A percentile compares a stretch with the other conserved stretches of the same genome.
phyloP scores from a whole-genome alignment of 2,329 filamentous ascomycete genomes.

The Pseudogymnoascus sp. region DNA sequence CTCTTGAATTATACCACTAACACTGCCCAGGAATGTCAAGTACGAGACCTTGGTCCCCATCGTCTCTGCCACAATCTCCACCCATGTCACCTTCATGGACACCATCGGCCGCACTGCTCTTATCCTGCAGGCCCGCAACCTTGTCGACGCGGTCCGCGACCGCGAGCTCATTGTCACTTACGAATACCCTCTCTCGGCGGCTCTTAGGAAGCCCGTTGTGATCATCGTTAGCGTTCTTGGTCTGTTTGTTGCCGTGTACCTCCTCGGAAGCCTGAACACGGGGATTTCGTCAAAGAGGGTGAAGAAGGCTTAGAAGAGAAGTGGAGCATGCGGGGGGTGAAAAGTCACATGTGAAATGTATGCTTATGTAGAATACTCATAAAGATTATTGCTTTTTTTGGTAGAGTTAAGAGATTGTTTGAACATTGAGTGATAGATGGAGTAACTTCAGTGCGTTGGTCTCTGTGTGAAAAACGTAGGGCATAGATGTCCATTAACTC shows the following conservation, averaged over 20 bases:
- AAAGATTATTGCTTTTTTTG: conserved; percentile 4
- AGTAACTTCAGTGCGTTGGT: neutral
- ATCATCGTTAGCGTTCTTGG: conserved; percentile 65
- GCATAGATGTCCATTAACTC: conserved; percentile 1
- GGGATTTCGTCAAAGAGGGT: conserved; percentile 16
- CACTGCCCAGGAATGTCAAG: conserved; percentile 59
- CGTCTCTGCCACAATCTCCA: conserved; percentile 45
- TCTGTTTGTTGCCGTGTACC: conserved; percentile 68
- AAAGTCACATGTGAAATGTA: conserved; percentile 3
- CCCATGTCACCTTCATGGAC: conserved; percentile 89
- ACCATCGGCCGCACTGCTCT: conserved; percentile 80
- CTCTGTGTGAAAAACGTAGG: neutral
- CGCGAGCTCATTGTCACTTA: conserved; percentile 80
- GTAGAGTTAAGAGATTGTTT: neutral
- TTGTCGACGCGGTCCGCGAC: conserved; percentile 84
- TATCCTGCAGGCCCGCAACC: conserved; percentile 70
- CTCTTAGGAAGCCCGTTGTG: conserved; percentile 77
- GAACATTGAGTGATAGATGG: neutral
- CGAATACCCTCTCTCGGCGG: conserved; percentile 66
- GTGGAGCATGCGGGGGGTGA: neutral
- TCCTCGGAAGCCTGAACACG: conserved; percentile 45
- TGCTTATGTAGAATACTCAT: conserved; percentile 8
- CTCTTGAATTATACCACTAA: conserved; percentile 36
- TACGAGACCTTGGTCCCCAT: conserved; percentile 69
- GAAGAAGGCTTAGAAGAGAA: neutral